These are phyloP conservation scores for Protomyces lactucae-debilis DNA, from an alignment of 1,139 yeast species.

Conservation along the genomic window DNA sequence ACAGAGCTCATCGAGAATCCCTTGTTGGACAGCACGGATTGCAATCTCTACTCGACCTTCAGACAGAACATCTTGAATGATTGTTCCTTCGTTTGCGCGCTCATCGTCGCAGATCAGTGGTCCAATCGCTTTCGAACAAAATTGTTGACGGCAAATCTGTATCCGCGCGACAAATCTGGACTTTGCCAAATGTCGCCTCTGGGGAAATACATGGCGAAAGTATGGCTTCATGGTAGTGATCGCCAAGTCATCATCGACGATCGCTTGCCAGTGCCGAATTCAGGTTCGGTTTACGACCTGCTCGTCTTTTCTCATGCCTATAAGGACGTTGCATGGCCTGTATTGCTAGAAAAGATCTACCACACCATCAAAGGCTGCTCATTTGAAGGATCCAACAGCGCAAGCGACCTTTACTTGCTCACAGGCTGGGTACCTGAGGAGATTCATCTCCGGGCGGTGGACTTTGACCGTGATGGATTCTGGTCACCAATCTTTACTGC, in stretches of 20 bases:
- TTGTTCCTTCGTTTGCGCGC: conserved; percentile 70
- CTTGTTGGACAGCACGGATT: background rate
- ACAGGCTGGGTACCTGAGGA: conserved; percentile 76
- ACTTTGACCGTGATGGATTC: conserved; percentile 36
- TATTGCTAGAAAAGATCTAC: conserved; percentile 71
- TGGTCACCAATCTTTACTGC: conserved; percentile 41
- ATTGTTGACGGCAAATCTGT: conserved; percentile 33
- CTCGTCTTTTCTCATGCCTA: conserved; percentile 46
- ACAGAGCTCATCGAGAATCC: background rate
- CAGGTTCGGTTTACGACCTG: conserved; percentile 31
- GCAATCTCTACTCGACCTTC: conserved; percentile 35
- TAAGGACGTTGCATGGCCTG: conserved; percentile 55
- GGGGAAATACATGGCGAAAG: conserved; percentile 43
- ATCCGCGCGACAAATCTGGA: conserved; percentile 35
- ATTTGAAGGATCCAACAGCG: conserved; percentile 73
- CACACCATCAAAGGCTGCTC: conserved; percentile 58
- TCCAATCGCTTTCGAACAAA: conserved; percentile 2
- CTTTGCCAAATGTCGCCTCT: conserved; percentile 33
- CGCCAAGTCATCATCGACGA: conserved; percentile 39
- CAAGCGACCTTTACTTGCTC: conserved; percentile 62
- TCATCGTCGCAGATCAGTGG: conserved; percentile 44
- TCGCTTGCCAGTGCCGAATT: conserved; percentile 32
- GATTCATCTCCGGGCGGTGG: conserved; percentile 39
- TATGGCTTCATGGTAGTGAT: conserved; percentile 57
- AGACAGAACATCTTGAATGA: conserved; percentile 60